These are phyloP conservation scores for Globisporangium spiculum DNA, from an alignment of 352 stramenopile species.

Conservation along the genomic window DNA sequence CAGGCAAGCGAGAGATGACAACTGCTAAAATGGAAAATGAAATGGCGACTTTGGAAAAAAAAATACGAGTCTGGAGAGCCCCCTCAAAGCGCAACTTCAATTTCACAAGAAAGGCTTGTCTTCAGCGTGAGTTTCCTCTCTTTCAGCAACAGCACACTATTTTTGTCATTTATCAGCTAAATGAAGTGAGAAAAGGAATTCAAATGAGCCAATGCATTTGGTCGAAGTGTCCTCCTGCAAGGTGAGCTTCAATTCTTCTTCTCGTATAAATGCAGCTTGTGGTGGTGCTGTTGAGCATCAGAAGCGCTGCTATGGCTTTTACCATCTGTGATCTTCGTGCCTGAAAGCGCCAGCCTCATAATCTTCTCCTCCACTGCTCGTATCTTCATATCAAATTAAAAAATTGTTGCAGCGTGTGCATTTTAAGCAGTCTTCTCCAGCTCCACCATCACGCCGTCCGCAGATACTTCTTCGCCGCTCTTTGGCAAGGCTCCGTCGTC, in stretches of 20 bases:
- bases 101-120: neutral
- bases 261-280: neutral
- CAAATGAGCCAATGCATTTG: neutral
- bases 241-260: neutral
- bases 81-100: neutral
- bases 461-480: conserved; percentile 12
- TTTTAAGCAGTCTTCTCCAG: conserved; percentile 20
- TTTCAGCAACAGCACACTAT: neutral
- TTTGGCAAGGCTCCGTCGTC: conserved; percentile 9
- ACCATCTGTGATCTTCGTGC: neutral
- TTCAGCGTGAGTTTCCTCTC: neutral
- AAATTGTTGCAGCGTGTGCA: neutral
- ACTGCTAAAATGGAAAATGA: conserved; percentile 3
- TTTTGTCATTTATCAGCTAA: neutral
- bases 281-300: neutral
- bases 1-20: conserved; percentile 2
- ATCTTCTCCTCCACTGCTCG: neutral
- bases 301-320: neutral
- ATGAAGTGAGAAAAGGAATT: neutral
- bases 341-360: neutral
- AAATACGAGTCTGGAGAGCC: neutral
- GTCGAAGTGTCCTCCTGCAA: neutral
- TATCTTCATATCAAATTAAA: conserved; percentile 14
- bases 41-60: neutral
- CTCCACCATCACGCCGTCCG: conserved; percentile 27